phyloP scores from a whole-genome alignment of 495 filamentous ascomycete genomes.

The Neurospora tetrasperma region DNA sequence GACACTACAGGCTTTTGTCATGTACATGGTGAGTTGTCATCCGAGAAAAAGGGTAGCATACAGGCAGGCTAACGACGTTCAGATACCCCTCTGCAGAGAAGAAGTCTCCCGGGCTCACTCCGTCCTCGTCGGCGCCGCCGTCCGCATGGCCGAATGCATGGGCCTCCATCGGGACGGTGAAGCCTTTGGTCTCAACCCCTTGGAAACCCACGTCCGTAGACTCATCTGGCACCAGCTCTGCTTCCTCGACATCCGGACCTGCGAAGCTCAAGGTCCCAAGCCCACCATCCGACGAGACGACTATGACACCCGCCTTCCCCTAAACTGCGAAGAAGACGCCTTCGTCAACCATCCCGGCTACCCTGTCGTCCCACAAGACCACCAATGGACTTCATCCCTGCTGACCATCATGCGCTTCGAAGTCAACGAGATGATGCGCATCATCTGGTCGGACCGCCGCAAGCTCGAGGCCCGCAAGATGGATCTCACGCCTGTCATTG shows the following conservation, averaged over 20 bases:
- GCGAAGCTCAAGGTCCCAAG: constrained; percentile 63
- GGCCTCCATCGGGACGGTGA: constrained; percentile 64
- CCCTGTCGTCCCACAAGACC: constrained; percentile 32
- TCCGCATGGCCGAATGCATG: constrained; percentile 67
- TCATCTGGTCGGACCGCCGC: constrained; percentile 51
- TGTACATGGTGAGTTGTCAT: constrained; percentile 49
- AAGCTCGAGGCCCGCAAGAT: constrained; percentile 51
- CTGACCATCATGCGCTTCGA: constrained; percentile 58
- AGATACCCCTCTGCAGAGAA: constrained; percentile 60
- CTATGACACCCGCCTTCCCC: constrained; percentile 55
- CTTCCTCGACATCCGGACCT: constrained; percentile 65
- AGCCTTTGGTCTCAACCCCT: constrained; percentile 49
- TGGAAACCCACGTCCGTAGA: constrained; percentile 66
- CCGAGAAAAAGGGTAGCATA: neutral
- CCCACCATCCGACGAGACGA: constrained; percentile 59
- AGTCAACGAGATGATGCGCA: constrained; percentile 61
- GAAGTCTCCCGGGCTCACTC: constrained; percentile 64
- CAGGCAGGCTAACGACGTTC: constrained; percentile 6
- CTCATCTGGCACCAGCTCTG: constrained; percentile 67
- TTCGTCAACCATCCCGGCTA: constrained; percentile 28
- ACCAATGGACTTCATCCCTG: constrained; percentile 55
- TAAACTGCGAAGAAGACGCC: constrained; percentile 56
- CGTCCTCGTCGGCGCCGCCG: constrained; percentile 56
- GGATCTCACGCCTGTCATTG: constrained; percentile 43
- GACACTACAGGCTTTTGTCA: constrained; percentile 63